These are phyloP conservation scores for Backusella mclennaniae DNA, from an alignment of 192 early-diverging fungal species.

Conservation along the genomic window DNA sequence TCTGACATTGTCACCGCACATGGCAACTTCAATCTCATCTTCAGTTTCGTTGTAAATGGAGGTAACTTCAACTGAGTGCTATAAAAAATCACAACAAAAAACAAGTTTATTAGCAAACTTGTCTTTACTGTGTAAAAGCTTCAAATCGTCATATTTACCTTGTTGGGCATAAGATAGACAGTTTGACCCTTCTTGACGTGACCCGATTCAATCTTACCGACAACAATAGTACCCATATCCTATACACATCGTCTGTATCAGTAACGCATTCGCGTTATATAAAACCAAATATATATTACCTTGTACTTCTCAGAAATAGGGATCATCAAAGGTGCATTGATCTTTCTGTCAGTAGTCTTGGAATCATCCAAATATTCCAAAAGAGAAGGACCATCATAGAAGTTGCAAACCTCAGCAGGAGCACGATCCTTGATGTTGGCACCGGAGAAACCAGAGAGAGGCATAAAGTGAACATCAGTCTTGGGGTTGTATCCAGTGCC, in stretches of 20 bases:
- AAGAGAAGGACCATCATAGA: constrained; percentile 87
- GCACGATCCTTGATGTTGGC: constrained; percentile 90
- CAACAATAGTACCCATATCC: constrained; percentile 97
- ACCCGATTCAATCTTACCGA: constrained; percentile 97
- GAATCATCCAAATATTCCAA: constrained; percentile 84
- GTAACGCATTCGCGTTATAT: no score
- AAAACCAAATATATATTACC: constrained; percentile 24
- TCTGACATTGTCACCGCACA: constrained; percentile 93
- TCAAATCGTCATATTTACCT: constrained; percentile 39
- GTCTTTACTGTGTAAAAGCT: not conserved
- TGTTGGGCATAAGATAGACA: constrained; percentile 94
- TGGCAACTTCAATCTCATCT: constrained; percentile 67
- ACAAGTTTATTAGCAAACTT: not conserved
- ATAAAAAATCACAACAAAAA: not conserved
- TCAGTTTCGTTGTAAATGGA: constrained; percentile 85
- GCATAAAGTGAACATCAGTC: constrained; percentile 84
- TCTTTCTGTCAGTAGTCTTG: constrained; percentile 82
- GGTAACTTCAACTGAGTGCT: constrained; percentile 62
- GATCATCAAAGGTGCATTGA: constrained; percentile 87
- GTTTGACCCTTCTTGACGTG: constrained; percentile 82
- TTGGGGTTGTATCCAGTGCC: constrained; percentile 86
- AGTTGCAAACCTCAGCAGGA: constrained; percentile 53
- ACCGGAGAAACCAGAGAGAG: constrained; percentile 96
- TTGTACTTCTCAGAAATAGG: constrained; percentile 95
- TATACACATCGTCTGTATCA: not conserved